Conservation (phyloP, 805 yeast species). For the Wickerhamomyces queroliae region DNA sequence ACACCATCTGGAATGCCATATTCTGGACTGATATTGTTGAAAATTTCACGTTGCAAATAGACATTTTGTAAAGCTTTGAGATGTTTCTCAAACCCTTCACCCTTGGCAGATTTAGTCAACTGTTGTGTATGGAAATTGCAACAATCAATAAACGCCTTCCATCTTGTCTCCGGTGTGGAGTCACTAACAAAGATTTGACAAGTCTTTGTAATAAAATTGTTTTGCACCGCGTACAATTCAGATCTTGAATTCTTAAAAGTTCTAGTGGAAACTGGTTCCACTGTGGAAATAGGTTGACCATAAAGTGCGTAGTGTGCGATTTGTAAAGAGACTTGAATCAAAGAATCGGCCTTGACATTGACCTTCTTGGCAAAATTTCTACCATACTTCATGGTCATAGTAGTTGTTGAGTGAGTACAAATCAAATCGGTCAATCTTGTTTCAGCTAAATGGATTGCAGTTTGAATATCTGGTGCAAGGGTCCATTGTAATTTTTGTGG, state of each 20-base stretch:
- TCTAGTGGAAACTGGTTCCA: conserved; percentile 84
- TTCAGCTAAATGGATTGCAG: conserved; percentile 72
- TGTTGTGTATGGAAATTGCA: conserved; percentile 45
- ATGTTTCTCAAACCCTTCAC: conserved; percentile 71
- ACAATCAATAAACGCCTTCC: conserved; percentile 44
- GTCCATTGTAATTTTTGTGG: conserved; percentile 29
- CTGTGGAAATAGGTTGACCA: conserved; percentile 83
- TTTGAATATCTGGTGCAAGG: conserved; percentile 29
- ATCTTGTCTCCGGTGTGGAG: conserved; percentile 36
- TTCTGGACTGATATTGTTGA: conserved; percentile 40
- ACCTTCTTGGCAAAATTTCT: conserved; percentile 67
- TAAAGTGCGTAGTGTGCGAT: conserved; percentile 87
- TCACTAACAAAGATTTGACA: conserved; percentile 64
- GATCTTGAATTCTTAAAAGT: conserved; percentile 64
- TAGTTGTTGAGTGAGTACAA: conserved; percentile 71
- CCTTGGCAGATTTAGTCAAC: conserved; percentile 48
- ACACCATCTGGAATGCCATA: conserved; percentile 26
- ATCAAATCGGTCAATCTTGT: conserved; percentile 84
- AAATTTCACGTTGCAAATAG: conserved; percentile 40
- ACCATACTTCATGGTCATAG: conserved; percentile 72
- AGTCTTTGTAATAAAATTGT: conserved; percentile 39
- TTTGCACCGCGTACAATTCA: conserved; percentile 62
- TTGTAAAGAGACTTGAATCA: conserved; percentile 86
- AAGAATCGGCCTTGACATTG: conserved; percentile 85
- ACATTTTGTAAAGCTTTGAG: conserved; percentile 56